These are phyloP conservation scores for Phoenix roebelenii DNA, from an alignment of 176 grass and related monocot genomes.

Conservation along the genomic window DNA sequence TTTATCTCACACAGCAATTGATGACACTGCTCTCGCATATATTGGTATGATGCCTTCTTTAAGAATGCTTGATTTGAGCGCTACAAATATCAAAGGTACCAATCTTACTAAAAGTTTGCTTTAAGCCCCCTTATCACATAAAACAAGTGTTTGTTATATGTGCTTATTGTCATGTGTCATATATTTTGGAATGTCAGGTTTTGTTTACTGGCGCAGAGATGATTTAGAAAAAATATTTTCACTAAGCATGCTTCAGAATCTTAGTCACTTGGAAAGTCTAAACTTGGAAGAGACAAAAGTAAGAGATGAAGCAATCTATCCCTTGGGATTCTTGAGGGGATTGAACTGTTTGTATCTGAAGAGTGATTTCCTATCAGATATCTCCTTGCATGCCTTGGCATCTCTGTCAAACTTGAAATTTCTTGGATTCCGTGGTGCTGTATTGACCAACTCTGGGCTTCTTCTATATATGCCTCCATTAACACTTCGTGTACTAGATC, in stretches of 20 bases:
- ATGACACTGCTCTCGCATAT: conserved; percentile 65
- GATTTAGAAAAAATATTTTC: conserved; percentile 31
- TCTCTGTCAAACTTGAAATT: conserved; percentile 40
- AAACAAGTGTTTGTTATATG: neutral
- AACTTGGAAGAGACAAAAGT: conserved; percentile 58
- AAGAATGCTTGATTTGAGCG: conserved; percentile 43
- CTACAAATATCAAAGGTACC: conserved; percentile 59
- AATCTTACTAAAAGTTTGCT: conserved; percentile 16
- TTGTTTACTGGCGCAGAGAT: conserved; percentile 15
- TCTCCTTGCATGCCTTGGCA: conserved; percentile 39
- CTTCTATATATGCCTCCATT: conserved; percentile 43
- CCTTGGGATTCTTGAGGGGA: conserved; percentile 38
- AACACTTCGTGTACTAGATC: conserved; percentile 47
- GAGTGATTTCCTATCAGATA: conserved; percentile 74
- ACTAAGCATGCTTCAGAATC: conserved; percentile 35
- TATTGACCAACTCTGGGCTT: conserved; percentile 63
- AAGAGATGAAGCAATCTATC: conserved; percentile 47
- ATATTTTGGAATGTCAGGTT: conserved; percentile 42
- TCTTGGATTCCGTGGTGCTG: conserved; percentile 67
- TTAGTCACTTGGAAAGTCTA: conserved; percentile 57
- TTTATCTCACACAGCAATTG: conserved; percentile 59
- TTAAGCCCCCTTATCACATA: conserved; percentile 19
- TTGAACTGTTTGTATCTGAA: conserved; percentile 67
- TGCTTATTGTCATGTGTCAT: neutral
- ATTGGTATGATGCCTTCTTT: conserved; percentile 64